Base-by-base conservation (phyloP, 768 basidiomycete species). In the Tulasnella sp. region DNA sequence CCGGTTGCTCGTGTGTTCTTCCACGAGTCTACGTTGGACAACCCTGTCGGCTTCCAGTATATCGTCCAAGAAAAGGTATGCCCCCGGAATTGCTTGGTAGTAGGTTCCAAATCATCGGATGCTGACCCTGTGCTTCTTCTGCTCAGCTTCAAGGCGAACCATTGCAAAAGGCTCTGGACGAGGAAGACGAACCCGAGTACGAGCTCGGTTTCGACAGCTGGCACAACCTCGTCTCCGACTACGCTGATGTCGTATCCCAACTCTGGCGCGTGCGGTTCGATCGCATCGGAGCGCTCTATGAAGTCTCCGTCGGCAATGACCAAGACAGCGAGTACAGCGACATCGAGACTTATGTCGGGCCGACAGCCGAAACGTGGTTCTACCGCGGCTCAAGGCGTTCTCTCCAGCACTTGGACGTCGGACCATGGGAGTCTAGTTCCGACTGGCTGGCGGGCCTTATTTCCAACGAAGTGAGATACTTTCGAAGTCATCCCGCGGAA, bases 371-470 rank as follows among this genome's bases (percentile, higher is more conserved):
- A 73, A 52, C 39, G 8, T 73, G 72, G 42, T 45, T 73, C 72
- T 73, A 73, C 52, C 72, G 72, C 72, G 72, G 42, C 34, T 22
- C 37, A 1, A 37, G 72, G 22, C 36, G 72, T 52, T 19, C 40
- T 2, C 72, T 73, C 52, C 39, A 45, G 45, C 52, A 73, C 40
- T 25, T 73, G 38, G 72, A 73, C 52, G 72, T 54, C 31, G 72
- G 72, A 1, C 72, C 72, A 29, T 73, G 72, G 72, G 72, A 73
- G 19, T 73, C 72, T 19, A 73, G 72, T 17, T 49, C 72, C 4
- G 72, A 73, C 72, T 73, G 72, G 72, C 25, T 73, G 22, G 40
- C 72, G 15, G 72, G 72, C 19, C 42, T 73, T 25, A 73, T 73
- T 25, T 49, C 40, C 38, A 73, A 73, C 31, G 72, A 73, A 52